Conservation (phyloP, 2,329 filamentous ascomycete genomes). For the Pestalotiopsis sp. region DNA sequence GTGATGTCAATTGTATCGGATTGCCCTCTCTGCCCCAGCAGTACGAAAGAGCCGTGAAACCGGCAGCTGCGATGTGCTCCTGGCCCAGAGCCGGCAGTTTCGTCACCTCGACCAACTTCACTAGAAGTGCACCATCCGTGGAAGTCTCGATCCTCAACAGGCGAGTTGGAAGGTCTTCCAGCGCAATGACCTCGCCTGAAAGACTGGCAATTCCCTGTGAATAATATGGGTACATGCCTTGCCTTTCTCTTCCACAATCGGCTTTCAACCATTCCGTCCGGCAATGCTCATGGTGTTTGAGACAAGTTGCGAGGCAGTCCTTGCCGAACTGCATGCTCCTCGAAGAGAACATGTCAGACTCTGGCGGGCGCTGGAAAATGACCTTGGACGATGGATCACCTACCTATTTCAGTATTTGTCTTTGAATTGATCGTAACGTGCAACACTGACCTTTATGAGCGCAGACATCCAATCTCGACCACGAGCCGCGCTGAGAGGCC, state of each 20-base stretch:
- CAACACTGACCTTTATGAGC: neutral
- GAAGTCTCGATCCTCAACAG: neutral
- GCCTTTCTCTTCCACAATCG: neutral
- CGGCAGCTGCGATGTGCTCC: neutral
- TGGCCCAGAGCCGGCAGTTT: neutral
- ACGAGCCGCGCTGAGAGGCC: too few relatives aligned
- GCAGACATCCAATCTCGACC: neutral
- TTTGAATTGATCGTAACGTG: neutral
- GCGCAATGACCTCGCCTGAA: neutral
- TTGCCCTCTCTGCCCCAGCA: slow-evolving; percentile 5
- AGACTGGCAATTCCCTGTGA: neutral
- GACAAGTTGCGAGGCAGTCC: neutral
- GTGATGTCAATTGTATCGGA: neutral
- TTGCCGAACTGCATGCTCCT: neutral
- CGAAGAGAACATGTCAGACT: neutral
- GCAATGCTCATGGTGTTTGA: slow-evolving; percentile 2
- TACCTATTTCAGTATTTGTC: neutral
- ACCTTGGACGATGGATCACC: neutral
- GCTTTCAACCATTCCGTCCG: neutral
- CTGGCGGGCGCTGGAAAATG: neutral
- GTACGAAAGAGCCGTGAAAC: slow-evolving; percentile 1
- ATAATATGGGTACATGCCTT: neutral
- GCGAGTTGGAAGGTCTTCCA: neutral
- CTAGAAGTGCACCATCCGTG: neutral
- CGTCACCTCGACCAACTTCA: neutral